Evolutionary conservation across 2,329 filamentous ascomycete species (phyloP), one percentile per base, ranked within the genome.

Genomic region (Hirsutella thompsonii): DNA sequence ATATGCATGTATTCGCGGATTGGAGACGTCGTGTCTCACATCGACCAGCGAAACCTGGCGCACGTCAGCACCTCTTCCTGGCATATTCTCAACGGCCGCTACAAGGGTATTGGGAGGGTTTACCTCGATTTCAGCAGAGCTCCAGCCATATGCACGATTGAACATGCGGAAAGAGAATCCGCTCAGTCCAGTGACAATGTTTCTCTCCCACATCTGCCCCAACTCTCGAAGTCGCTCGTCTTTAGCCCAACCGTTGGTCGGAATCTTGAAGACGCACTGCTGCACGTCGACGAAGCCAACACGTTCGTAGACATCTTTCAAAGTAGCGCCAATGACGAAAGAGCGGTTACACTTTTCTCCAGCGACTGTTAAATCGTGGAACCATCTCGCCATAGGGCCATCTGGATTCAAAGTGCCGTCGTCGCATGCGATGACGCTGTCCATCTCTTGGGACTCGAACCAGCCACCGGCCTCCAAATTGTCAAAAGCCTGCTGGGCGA

Each of bases 221-320:
- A 71, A 46, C 13, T 63, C 58, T 48, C 64, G 69, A 38, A 66
- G 55, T 18, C 52, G 49, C 33, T 59, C 57, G 37, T 70, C 59
- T 46, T 64, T 67, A 1, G 74, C 61, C 75, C 74, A 78, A 4
- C 60, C 58, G 28, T 72, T 74, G 37, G 70, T 59, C 0, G 74
- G 74, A 30, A 76, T 58, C 52, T 70, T 75, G 53, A 70, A 72
- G 2, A 70, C 50, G 19, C 57, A 59, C 51, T 77, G 64, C 23
- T 67, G 62, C 11, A 78, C 63, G 40, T 77, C 69, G 6, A 71
- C 64, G 46, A 78, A 78, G 0, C 74, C 74, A 2, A 65, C 70
- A 20, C 68, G 63, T 36, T 62, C 51, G 46, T 64, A 66, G 34
- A 62, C 57, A 16, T 57, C 50, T 41, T 57, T 60, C 9, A 66